Conservation (phyloP, 164 flowering plant species). For the Aristolochia fimbriata region DNA sequence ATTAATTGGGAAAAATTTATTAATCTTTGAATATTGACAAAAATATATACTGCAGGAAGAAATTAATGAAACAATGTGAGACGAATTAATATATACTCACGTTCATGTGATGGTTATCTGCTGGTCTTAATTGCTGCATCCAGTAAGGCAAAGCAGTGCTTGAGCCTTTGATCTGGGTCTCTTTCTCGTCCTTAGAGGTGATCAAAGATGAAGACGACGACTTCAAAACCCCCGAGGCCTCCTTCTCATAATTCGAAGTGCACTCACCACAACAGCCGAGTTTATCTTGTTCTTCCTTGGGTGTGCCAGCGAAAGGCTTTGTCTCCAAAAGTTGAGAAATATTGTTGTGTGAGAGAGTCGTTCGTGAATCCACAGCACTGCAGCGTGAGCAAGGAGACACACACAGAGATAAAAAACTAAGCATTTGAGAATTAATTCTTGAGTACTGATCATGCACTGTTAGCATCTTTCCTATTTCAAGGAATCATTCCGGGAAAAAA, state of each 20-base stretch:
- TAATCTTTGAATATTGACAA: background rate
- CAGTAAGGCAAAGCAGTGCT: slow-evolving; percentile 50
- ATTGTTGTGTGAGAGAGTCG: slow-evolving; percentile 18
- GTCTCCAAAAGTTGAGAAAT: slow-evolving; percentile 27
- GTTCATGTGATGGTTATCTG: slow-evolving; percentile 32
- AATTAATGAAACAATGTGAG: background rate
- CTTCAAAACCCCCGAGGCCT: slow-evolving; percentile 25
- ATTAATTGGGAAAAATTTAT: background rate
- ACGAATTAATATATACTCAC: slow-evolving; percentile 14
- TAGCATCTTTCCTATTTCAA: no score
- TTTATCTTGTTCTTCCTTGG: slow-evolving; percentile 41
- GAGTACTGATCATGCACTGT: no score
- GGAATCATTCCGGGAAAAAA: no score
- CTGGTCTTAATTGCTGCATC: slow-evolving; percentile 36
- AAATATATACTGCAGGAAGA: background rate
- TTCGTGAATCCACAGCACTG: slow-evolving; percentile 48
- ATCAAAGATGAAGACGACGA: slow-evolving; percentile 7
- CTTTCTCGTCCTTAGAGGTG: slow-evolving; percentile 12
- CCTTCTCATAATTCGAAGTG: slow-evolving; percentile 55
- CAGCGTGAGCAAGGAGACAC: slow-evolving; percentile 1
- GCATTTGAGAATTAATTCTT: no score
- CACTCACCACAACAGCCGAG: slow-evolving; percentile 68
- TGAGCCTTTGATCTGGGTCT: slow-evolving; percentile 17
- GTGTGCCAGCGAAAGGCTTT: slow-evolving; percentile 14
- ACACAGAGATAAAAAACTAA: background rate